Base-by-base conservation (phyloP, 208 protist genomes). In the Trypanosoma melophagium region DNA sequence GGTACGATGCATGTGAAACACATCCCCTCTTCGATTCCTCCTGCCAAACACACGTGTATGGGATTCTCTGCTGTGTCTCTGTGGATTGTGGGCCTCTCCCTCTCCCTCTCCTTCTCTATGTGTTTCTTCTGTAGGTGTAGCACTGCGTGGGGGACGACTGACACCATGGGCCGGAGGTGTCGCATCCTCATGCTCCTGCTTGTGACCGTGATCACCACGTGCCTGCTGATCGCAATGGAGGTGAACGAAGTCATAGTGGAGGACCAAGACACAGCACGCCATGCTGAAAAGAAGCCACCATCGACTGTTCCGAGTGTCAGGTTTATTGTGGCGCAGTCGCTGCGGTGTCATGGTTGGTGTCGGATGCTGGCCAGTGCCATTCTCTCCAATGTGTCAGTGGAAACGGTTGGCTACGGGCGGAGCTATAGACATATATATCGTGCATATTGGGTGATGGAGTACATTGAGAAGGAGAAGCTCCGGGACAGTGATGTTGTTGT, bases 401-500 rank as follows among this genome's bases (percentile, higher is more conserved):
- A 19, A 22, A 69, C 60, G 40, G 52, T 74, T 45, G 60, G 52
- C 3, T 56, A 50, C 13, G 69, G 60, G 24, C 7, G 19, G 14
- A 31, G 38, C 9, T 74, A 74, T 41, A 22, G n/a, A 14, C 69
- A 74, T 22, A 44, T 44, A 5, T 1, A 38, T 4, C 47, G 69
- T 24, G 22, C 40, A 41, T 12, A 2, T 17, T 74, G 69, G 69
- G 25, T 74, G 12, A n/a, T 69, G 50, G 35, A 69, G 2, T 74
- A 53, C 17, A 45, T 74, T n/a, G n/a, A 42, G n/a, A 12, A 40
- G 17, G 66, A 62, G 21, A 16, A 22, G 3, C 44, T 74, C 1
- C 45, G 35, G 14, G 69, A 66, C 49, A 40, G 52, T 31, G 69
- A 74, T 60, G 28, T 74, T 41, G 42, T 74, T 19, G 42, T 74